Base-by-base conservation (phyloP, 139 green algal genomes). In the Micractinium conductrix region DNA sequence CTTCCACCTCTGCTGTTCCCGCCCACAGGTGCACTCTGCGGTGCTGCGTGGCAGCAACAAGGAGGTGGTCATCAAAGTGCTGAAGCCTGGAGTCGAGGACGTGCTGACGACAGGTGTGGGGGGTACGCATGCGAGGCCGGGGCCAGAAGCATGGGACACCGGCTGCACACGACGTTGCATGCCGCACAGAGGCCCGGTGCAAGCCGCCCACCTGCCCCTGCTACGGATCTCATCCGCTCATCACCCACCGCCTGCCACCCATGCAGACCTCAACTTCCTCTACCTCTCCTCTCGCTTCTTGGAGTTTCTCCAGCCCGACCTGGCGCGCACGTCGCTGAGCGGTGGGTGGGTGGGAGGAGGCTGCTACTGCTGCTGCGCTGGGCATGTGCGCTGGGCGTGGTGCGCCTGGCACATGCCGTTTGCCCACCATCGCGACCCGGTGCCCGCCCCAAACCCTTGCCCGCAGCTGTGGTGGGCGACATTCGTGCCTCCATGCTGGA, bases 61-160 rank as follows among this genome's bases (percentile, higher is more conserved):
- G 90, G 90, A 98, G 26, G 94, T 98, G 8, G 94, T 96, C 1
- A 91, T 97, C 79, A 97, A 97, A 86, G 95, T 99, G 37, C 88
- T 99, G 35, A 99, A 98, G 87, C 97, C 97, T 7, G 96, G 95
- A 16, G 95, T 98, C 26, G 95, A 98, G 86, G 96, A 99, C 62
- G 84, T 95, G 26, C 88, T 99, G 28, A 89, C 78, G 2, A 91
- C 94, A 44, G 81, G 81, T 86, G 30, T n/a, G n/a, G n/a, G n/a
- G n/a, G n/a, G n/a, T n/a, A n/a, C n/a, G n/a, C n/a, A n/a, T n/a
- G n/a, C n/a, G n/a, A n/a, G n/a, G n/a, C n/a, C n/a, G n/a, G n/a
- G n/a, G n/a, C n/a, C n/a, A n/a, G n/a, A n/a, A n/a, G n/a, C n/a
- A n/a, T n/a, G n/a, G n/a, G n/a, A n/a, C n/a, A n/a, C n/a, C n/a